Evolutionary conservation across 768 basidiomycete genomes (phyloP).

Genomic region (Boletellus emodensis): DNA sequence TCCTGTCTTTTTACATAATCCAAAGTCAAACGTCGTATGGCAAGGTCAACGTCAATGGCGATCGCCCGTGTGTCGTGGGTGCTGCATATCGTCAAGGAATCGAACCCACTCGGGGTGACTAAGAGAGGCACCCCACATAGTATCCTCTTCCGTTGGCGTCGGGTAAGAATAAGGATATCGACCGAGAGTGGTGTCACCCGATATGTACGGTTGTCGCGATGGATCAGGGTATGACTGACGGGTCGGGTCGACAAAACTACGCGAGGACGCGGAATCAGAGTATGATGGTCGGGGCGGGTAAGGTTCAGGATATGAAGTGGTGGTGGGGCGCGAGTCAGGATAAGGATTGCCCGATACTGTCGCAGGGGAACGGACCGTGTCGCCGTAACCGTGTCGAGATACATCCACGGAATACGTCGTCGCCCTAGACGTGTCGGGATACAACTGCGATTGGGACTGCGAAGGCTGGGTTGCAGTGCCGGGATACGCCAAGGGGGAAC

Average conservation of each 20-base stretch:
- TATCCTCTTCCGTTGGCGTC: constrained; percentile 47
- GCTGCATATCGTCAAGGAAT: constrained; percentile 63
- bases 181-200: constrained; percentile 18
- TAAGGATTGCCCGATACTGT: constrained; percentile 26
- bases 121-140: constrained; percentile 75
- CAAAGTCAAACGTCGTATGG: constrained; percentile 6
- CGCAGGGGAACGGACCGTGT: constrained; percentile 16
- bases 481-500: constrained; percentile 25
- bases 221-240: constrained; percentile 23
- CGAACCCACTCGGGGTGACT: constrained; percentile 72
- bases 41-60: constrained; percentile 20
- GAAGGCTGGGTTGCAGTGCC: constrained; percentile 18
- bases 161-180: constrained; percentile 40
- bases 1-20: constrained; percentile 28
- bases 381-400: constrained; percentile 22
- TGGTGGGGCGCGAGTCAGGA: constrained; percentile 20
- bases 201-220: constrained; percentile 28
- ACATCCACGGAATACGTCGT: constrained; percentile 18
- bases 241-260: constrained; percentile 21
- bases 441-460: constrained; percentile 24
- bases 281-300: constrained; percentile 26
- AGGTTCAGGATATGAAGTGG: constrained; percentile 23
- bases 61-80: constrained; percentile 32
- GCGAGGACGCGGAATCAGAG: constrained; percentile 21
- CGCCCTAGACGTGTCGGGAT: constrained; percentile 21